phyloP scores from a whole-genome alignment of 768 basidiomycete species.

The Pholiota molesta region DNA sequence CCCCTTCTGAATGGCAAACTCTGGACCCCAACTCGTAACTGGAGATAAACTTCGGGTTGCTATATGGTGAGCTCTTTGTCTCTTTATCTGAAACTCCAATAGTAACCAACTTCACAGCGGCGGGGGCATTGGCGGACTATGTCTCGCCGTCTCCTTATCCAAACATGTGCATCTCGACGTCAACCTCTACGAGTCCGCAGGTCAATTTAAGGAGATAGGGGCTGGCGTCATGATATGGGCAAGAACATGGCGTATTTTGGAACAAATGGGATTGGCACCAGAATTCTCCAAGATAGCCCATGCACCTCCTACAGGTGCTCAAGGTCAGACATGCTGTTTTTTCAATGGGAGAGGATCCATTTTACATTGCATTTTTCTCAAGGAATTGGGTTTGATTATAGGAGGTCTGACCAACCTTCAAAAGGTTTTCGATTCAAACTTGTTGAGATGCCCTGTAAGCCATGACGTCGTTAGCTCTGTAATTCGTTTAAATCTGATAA shows the following conservation, averaged over 20 bases:
- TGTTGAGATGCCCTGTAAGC: conserved; percentile 44
- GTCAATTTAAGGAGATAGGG: conserved; percentile 50
- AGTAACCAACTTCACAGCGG: conserved; percentile 24
- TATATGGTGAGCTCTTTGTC: conserved; percentile 2
- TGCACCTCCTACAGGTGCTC: conserved; percentile 34
- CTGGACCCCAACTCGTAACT: background rate
- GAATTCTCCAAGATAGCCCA: conserved; percentile 37
- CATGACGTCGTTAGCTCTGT: background rate
- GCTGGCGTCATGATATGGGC: conserved; percentile 51
- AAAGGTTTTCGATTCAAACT: conserved; percentile 44
- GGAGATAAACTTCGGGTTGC: conserved; percentile 5
- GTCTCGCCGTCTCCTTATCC: conserved; percentile 42
- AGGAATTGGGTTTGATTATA: conserved; percentile 48
- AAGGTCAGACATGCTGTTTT: conserved; percentile 20
- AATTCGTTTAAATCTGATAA: background rate
- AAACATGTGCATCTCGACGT: conserved; percentile 37
- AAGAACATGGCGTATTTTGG: conserved; percentile 48
- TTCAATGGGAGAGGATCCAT: background rate
- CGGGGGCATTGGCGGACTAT: conserved; percentile 46
- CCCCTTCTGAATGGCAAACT: background rate
- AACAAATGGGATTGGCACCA: conserved; percentile 40
- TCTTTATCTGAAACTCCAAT: background rate
- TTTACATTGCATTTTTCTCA: conserved; percentile 15
- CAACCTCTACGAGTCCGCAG: conserved; percentile 51
- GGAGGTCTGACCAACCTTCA: conserved; percentile 41